Evolutionary conservation across 2,329 filamentous ascomycete species (phyloP).

Genomic region (Fusarium nodosum): DNA sequence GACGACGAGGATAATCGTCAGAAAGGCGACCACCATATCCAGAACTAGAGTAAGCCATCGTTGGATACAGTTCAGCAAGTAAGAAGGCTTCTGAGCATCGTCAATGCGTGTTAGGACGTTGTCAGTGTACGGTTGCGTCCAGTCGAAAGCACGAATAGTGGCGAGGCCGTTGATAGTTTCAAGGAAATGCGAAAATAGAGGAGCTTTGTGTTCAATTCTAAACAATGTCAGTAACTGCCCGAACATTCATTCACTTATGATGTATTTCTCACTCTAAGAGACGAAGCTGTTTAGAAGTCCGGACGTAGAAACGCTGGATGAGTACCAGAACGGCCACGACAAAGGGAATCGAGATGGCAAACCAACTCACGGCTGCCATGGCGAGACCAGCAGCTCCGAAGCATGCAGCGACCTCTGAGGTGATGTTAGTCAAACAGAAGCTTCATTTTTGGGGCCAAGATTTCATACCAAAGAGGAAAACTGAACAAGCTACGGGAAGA

Average conservation of each 20-base stretch:
- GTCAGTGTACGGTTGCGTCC: slow-evolving; percentile 55
- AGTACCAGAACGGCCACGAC: slow-evolving; percentile 58
- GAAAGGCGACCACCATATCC: slow-evolving; percentile 63
- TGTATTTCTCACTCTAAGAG: slow-evolving; percentile 58
- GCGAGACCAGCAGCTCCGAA: slow-evolving; percentile 61
- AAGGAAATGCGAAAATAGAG: slow-evolving; percentile 53
- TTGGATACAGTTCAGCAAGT: slow-evolving; percentile 66
- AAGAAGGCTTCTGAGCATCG: slow-evolving; percentile 65
- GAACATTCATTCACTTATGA: too few species aligned
- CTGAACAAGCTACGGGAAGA: slow-evolving; percentile 50
- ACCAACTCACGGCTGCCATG: slow-evolving; percentile 59
- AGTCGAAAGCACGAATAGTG: slow-evolving; percentile 58
- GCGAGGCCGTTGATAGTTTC: slow-evolving; percentile 52
- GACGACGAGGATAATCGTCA: slow-evolving; percentile 57
- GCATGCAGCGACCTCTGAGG: slow-evolving; percentile 51
- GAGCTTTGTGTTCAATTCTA: slow-evolving; percentile 53
- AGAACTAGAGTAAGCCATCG: slow-evolving; percentile 66
- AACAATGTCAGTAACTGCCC: neutral
- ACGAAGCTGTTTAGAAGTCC: slow-evolving; percentile 67
- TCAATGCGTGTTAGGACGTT: slow-evolving; percentile 58
- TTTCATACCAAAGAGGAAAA: slow-evolving; percentile 49
- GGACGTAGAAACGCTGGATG: slow-evolving; percentile 67
- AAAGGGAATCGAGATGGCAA: slow-evolving; percentile 61
- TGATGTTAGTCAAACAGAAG: slow-evolving; percentile 4
- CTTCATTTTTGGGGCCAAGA: fast-evolving